Percentiles rank a stretch among this genome's conserved stretches.
Conservation (phyloP, 148 eudicot genomes). For the Rhododendron ovatum region DNA sequence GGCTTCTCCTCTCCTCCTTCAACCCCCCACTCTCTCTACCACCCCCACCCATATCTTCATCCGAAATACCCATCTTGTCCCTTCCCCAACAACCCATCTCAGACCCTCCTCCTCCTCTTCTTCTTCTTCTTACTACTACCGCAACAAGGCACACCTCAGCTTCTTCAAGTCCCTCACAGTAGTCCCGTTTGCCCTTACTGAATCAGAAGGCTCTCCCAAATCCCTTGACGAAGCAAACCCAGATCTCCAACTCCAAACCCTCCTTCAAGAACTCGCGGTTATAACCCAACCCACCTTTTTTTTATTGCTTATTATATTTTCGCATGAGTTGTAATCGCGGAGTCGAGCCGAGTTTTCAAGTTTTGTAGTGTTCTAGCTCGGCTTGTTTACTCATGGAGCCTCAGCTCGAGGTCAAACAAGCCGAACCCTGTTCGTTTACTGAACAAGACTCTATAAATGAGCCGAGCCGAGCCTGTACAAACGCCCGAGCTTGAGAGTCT, state of each 20-base stretch:
- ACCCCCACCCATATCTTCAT: conserved; percentile 14
- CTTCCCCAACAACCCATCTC: conserved; percentile 12
- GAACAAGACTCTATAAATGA: too few relatives aligned
- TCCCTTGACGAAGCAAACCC: conserved; percentile 45
- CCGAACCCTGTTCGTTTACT: too few relatives aligned
- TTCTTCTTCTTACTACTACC: background rate
- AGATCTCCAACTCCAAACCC: conserved; percentile 38
- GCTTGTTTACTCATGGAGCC: too few relatives aligned
- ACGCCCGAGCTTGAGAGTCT: too few relatives aligned
- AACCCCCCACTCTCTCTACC: conserved; percentile 23
- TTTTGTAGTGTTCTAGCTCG: background rate
- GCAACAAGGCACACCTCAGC: conserved; percentile 14
- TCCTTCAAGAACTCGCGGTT: conserved; percentile 58
- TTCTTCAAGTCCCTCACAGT: conserved; percentile 21
- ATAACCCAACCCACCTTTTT: conserved; percentile 1
- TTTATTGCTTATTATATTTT: background rate
- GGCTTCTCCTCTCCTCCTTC: conserved; percentile 23
- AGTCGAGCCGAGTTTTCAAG: too few relatives aligned
- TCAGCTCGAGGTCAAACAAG: too few relatives aligned
- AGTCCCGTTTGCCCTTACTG: conserved; percentile 55
- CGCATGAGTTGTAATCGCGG: background rate
- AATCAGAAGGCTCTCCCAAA: conserved; percentile 65
- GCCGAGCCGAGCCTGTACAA: too few relatives aligned
- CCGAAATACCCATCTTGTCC: conserved; percentile 25
- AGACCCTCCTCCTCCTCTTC: conserved; percentile 6